phyloP scores from a whole-genome alignment of 441 rosid species.

The Populus hybrid region DNA sequence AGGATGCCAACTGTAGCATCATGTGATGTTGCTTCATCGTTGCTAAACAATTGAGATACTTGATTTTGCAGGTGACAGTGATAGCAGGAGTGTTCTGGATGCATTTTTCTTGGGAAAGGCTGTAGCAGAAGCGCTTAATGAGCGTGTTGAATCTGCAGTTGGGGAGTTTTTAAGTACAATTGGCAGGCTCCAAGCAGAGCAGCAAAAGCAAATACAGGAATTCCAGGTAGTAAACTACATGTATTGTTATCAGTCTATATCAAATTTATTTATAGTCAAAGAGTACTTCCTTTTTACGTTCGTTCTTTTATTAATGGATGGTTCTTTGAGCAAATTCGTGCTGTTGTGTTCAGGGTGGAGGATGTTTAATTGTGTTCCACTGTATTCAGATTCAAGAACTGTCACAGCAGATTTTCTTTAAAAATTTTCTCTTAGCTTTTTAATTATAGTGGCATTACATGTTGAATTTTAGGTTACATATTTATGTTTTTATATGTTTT shows the following conservation, averaged over 20 bases:
- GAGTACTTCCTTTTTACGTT: background rate
- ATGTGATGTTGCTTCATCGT: background rate
- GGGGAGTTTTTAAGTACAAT: slow-evolving; percentile 74
- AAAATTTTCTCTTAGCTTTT: background rate
- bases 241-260: background rate
- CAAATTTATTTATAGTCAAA: background rate
- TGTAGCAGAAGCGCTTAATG: slow-evolving; percentile 77
- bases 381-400: background rate
- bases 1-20: background rate
- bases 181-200: slow-evolving; percentile 86
- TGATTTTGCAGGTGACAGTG: slow-evolving; percentile 54
- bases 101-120: slow-evolving; percentile 98
- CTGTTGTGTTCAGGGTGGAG: background rate
- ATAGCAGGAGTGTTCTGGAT: slow-evolving; percentile 62
- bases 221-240: slow-evolving; percentile 53
- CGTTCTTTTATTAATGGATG: background rate
- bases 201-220: slow-evolving; percentile 81
- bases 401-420: background rate
- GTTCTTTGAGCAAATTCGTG: background rate
- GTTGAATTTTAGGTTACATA: too few species aligned
- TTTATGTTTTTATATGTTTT: too few species aligned
- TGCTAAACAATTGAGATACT: background rate
- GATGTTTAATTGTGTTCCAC: background rate
- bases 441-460: background rate
- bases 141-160: slow-evolving; percentile 73